These are phyloP conservation scores for Tetragonia tetragonoides DNA, from an alignment of 148 eudicot genomes.

Conservation along the genomic window DNA sequence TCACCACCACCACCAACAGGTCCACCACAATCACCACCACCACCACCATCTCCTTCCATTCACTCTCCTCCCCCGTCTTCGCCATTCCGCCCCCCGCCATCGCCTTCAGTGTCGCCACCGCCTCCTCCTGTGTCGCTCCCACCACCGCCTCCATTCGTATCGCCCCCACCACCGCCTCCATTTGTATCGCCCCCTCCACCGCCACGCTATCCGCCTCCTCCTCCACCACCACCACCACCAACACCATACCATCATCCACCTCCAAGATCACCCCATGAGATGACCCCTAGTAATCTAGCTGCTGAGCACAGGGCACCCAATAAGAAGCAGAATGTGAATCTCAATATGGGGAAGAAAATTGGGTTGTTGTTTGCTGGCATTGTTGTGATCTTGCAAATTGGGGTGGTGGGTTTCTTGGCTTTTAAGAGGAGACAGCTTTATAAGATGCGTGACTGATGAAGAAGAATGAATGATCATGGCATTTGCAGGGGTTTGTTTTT, in stretches of 20 bases:
- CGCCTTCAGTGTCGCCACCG: slow-evolving; percentile 9
- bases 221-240: slow-evolving; percentile 1
- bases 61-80: slow-evolving; percentile 6
- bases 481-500: not conserved
- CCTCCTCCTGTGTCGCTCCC: slow-evolving; percentile 10
- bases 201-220: slow-evolving; percentile 4
- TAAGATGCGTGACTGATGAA: slow-evolving; percentile 26
- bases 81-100: not conserved
- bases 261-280: slow-evolving; percentile 1
- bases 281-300: slow-evolving; percentile 4
- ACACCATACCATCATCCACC: slow-evolving; percentile 1
- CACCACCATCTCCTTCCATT: slow-evolving; percentile 4
- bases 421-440: slow-evolving; percentile 50
- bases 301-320: not conserved
- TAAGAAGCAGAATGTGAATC: slow-evolving; percentile 14
- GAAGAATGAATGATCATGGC: slow-evolving; percentile 9
- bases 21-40: slow-evolving; percentile 6
- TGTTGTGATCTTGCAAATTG: slow-evolving; percentile 58
- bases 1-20: slow-evolving; percentile 1
- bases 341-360: slow-evolving; percentile 54
- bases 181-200: not conserved
- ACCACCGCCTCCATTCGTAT: slow-evolving; percentile 10
- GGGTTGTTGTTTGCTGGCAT: slow-evolving; percentile 62
- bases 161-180: slow-evolving; percentile 22
- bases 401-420: slow-evolving; percentile 55